phyloP scores from a whole-genome alignment of 2,329 filamentous ascomycete species.

The Bipolaris zeicola region DNA sequence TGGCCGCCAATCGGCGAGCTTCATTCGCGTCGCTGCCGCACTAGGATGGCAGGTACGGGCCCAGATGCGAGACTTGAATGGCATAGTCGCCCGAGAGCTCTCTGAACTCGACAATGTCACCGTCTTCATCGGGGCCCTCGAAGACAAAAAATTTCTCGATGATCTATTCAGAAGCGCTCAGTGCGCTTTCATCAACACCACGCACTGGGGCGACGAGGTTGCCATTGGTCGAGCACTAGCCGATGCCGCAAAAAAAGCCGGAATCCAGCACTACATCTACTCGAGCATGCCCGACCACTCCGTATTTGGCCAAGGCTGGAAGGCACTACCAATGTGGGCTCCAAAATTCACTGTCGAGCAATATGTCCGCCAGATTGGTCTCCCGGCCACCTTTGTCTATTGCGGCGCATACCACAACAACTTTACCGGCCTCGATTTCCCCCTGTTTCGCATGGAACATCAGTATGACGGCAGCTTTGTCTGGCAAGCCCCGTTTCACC shows the following conservation, averaged over 20 bases:
- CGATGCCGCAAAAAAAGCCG: conserved; percentile 82
- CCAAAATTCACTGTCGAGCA: conserved; percentile 92
- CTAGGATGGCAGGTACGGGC: conserved; percentile 93
- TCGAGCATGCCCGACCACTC: conserved; percentile 97
- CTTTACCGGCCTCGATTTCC: conserved; percentile 90
- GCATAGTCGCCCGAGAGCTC: conserved; percentile 87
- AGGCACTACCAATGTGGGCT: conserved; percentile 85
- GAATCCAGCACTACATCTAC: conserved; percentile 91
- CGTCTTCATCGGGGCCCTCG: conserved; percentile 67
- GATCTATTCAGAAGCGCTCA: conserved; percentile 83
- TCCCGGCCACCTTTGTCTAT: conserved; percentile 92
- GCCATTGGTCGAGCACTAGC: conserved; percentile 86
- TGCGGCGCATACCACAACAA: conserved; percentile 99
- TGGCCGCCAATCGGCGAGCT: conserved; percentile 91
- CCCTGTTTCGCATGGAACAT: conserved; percentile 93
- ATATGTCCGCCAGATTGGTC: conserved; percentile 79
- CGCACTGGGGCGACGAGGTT: conserved; percentile 93
- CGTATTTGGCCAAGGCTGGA: conserved; percentile 76
- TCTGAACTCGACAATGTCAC: conserved; percentile 81
- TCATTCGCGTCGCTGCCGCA: conserved; percentile 91
- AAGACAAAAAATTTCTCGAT: conserved; percentile 76
- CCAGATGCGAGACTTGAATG: conserved; percentile 85
- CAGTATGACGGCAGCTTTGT: conserved; percentile 82
- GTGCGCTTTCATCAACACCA: conserved; percentile 96
- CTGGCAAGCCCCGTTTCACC: conserved; percentile 94